Evolutionary conservation across 1,139 yeast species (phyloP).

Genomic region (Yamadazyma trypodendri): DNA sequence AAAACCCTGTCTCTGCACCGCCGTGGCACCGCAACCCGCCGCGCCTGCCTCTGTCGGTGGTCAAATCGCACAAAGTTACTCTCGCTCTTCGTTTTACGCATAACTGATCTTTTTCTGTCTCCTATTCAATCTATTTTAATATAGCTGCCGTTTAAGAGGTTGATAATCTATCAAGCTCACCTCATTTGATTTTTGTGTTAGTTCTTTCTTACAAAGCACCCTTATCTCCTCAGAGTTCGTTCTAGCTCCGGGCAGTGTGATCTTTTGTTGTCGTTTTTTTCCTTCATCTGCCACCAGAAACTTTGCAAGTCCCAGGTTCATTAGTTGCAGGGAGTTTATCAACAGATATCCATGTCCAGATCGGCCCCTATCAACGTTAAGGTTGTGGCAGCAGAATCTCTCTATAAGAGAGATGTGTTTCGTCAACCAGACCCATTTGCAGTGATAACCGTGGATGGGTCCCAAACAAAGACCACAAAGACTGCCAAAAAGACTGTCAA

Average conservation of each 20-base stretch:
- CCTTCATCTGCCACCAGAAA: not conserved
- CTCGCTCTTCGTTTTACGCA: not conserved
- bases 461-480: conserved; percentile 91
- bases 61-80: not conserved
- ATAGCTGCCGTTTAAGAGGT: not conserved
- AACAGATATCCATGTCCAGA: conserved; percentile 13
- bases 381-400: conserved; percentile 94
- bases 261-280: not conserved
- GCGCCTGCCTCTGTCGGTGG: not conserved
- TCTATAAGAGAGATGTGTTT: conserved; percentile 91
- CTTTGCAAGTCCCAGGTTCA: too few relatives aligned
- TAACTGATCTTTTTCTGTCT: not conserved
- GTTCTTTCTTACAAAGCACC: too few relatives aligned
- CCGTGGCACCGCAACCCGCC: not conserved
- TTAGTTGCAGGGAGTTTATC: too few relatives aligned
- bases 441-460: conserved; percentile 93
- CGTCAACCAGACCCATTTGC: conserved; percentile 98
- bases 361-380: conserved; percentile 57
- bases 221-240: too few relatives aligned
- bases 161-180: not conserved
- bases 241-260: too few relatives aligned
- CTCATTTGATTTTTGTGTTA: not conserved
- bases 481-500: conserved; percentile 92
- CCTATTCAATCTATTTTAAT: not conserved
- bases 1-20: not conserved